Percentiles rank a stretch among this genome's conserved stretches.
These are phyloP conservation scores for Lentinula raphanica DNA, from an alignment of 768 basidiomycete genomes.

Conservation along the genomic window DNA sequence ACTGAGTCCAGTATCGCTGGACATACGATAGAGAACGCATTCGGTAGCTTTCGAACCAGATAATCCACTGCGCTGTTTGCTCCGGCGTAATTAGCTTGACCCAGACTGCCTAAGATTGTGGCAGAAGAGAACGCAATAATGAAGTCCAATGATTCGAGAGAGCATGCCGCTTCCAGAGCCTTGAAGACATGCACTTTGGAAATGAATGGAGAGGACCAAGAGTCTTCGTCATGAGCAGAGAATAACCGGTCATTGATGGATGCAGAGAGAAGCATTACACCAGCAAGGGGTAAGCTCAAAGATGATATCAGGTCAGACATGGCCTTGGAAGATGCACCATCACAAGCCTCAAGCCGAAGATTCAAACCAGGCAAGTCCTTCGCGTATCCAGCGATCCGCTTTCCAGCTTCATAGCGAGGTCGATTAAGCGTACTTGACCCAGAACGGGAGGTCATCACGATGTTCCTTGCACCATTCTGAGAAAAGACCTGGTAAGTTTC, in stretches of 20 bases:
- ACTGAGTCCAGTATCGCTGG: constrained; percentile 15
- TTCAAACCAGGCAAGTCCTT: constrained; percentile 12
- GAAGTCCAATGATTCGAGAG: constrained; percentile 16
- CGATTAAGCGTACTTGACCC: constrained; percentile 12
- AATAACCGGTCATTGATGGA: constrained; percentile 17
- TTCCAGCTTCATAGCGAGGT: constrained; percentile 8
- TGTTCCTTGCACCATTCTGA: constrained; percentile 20
- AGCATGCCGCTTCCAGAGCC: constrained; percentile 10
- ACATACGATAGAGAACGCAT: constrained; percentile 16
- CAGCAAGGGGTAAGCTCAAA: constrained; percentile 13
- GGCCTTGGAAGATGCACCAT: constrained; percentile 11
- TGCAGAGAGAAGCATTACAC: constrained; percentile 16
- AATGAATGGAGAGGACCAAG: constrained; percentile 12
- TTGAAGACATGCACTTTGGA: constrained; percentile 16
- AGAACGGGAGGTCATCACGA: constrained; percentile 19
- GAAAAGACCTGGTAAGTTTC: not conserved
- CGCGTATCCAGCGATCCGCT: constrained; percentile 13
- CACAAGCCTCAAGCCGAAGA: constrained; percentile 14
- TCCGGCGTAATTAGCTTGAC: constrained; percentile 21
- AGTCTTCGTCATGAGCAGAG: constrained; percentile 17
- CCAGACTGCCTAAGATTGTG: constrained; percentile 15
- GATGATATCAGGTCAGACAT: constrained; percentile 9
- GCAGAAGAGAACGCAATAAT: constrained; percentile 19
- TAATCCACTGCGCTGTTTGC: constrained; percentile 17
- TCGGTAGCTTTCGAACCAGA: constrained; percentile 8